Evolutionary conservation across 2,329 filamentous ascomycete genomes (phyloP), one percentile per base, ranked within the genome.

Genomic region (Fusarium nelsonii): DNA sequence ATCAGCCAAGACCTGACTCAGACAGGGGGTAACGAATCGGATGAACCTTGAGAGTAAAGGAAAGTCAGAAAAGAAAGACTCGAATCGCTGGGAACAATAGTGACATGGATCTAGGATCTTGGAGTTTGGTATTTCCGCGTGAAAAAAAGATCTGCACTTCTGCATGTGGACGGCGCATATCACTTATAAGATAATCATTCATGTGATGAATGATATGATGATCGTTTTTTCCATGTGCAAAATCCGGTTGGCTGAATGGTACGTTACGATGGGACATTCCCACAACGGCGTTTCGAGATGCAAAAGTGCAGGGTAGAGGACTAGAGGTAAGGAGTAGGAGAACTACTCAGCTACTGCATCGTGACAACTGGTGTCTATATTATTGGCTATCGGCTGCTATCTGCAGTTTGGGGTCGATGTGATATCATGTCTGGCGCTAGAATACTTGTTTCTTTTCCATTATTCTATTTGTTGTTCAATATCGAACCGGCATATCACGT

Each of bases 251-350:
- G 46, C 30, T 41, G 33, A 23, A 23, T 23, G 23, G 23, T 23
- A 23, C 23, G 39, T 39, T 8, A 11, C 8, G 5, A 53, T 53
- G 52, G 41, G 41, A 41, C 33, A n/a, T 41, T 48, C 39, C 46
- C 11, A 51, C 45, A 37, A 40, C n/a, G 44, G 34, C 26, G 41
- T 58, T 41, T 68, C 34, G 37, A 44, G 37, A 50, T 41, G 15
- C 15, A 30, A 18, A 26, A 54, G 41, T 54, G 37, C 44, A 68
- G 53, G 65, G 64, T 65, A 59, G 34, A n/a, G 11, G n/a, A 4
- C 8, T 8, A 48, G 30, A 34, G 10, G 15, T 39, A 30, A 39
- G 18, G 23, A 41, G 39, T 23, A 15, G 18, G 20, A 20, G 14
- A 26, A 30, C 23, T 11, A 10, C 50, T 6, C 9, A 44, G 28